Evolutionary conservation across 768 basidiomycete species (phyloP).

Genomic region (Phaeotremella fagi): DNA sequence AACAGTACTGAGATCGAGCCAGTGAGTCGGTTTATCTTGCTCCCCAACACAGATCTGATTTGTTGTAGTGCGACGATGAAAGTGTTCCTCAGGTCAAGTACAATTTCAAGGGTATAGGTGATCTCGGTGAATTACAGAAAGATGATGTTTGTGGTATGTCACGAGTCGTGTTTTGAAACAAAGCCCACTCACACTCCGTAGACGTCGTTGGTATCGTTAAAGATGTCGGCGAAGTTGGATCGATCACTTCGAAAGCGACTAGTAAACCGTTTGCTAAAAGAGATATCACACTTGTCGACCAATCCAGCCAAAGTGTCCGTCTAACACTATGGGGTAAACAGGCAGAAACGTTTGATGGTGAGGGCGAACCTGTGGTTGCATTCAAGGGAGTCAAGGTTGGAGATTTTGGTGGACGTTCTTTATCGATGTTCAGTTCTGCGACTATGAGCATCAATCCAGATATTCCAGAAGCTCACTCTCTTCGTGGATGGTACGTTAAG

Average conservation of each 20-base stretch:
- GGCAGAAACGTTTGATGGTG: constrained; percentile 70
- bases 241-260: constrained; percentile 71
- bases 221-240: constrained; percentile 63
- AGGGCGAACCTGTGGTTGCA: constrained; percentile 69
- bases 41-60: constrained; percentile 2
- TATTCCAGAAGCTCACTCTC: constrained; percentile 74
- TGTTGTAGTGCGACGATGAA: constrained; percentile 68
- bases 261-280: constrained; percentile 74
- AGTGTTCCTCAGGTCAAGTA: constrained; percentile 79
- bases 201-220: constrained; percentile 86
- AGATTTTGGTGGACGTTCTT: constrained; percentile 82
- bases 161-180: neutral
- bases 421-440: constrained; percentile 77
- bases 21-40: constrained; percentile 47
- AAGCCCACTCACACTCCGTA: constrained; percentile 40
- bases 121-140: constrained; percentile 62
- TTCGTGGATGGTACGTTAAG: constrained; percentile 71
- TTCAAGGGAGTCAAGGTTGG: constrained; percentile 92
- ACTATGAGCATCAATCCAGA: constrained; percentile 84
- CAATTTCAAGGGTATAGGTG: constrained; percentile 65
- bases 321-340: constrained; percentile 95
- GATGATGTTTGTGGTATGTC: constrained; percentile 76
- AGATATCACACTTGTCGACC: constrained; percentile 82
- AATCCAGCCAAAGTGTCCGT: constrained; percentile 68
- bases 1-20: constrained; percentile 78